Percentiles rank a stretch among this genome's conserved stretches.
phyloP scores from a whole-genome alignment of 2,329 filamentous ascomycete genomes.

The Diaporthe ampelina region DNA sequence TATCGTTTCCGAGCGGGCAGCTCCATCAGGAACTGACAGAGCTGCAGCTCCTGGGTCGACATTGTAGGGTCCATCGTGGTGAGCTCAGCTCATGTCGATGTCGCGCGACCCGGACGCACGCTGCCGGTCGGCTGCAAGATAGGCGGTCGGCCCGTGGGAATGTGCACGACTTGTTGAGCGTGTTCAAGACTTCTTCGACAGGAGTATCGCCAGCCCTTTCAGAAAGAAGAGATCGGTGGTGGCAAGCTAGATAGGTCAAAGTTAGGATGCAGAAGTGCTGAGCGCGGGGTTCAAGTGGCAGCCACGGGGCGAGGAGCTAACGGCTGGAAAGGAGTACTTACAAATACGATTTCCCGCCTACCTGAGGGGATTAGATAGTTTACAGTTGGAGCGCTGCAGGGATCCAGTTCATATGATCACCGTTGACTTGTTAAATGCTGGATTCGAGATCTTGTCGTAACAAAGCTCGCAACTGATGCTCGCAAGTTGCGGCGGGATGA shows the following conservation, averaged over 20 bases:
- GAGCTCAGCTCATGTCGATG: slow-evolving; percentile 39
- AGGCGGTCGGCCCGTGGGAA: background rate
- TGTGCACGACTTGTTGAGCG: background rate
- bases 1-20: slow-evolving; percentile 81
- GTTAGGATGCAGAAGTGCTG: slow-evolving; percentile 4
- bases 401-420: background rate
- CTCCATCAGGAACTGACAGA: slow-evolving; percentile 85
- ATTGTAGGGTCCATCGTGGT: slow-evolving; percentile 65
- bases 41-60: slow-evolving; percentile 81
- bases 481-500: slow-evolving; percentile 19
- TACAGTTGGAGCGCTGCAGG: background rate
- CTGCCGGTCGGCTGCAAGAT: slow-evolving; percentile 1
- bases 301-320: slow-evolving; percentile 14
- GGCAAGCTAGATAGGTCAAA: background rate
- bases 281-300: slow-evolving; percentile 31
- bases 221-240: background rate
- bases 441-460: slow-evolving; percentile 16
- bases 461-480: slow-evolving; percentile 9
- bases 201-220: background rate
- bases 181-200: background rate
- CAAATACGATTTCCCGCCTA: slow-evolving; percentile 26
- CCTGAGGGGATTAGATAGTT: background rate
- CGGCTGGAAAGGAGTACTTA: slow-evolving; percentile 19
- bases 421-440: background rate
- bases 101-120: background rate